phyloP scores from a whole-genome alignment of 1,284 basidiomycete species.

The Sphagnurus paluster region DNA sequence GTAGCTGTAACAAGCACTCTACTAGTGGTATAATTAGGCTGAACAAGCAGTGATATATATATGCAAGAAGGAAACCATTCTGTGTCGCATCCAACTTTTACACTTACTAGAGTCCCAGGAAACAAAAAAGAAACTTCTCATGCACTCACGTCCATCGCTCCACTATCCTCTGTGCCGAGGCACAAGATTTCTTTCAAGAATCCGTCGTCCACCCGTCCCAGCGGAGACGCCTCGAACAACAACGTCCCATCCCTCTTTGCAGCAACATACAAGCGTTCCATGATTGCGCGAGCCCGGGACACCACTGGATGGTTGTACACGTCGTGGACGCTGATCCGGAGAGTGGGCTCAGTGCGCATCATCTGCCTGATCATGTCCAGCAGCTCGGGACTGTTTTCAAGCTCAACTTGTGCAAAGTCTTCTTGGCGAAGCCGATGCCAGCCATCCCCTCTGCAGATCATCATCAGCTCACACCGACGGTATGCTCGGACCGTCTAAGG shows the following conservation, averaged over 20 bases:
- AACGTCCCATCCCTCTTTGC: slow-evolving; percentile 40
- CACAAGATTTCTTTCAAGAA: slow-evolving; percentile 68
- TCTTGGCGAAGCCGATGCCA: slow-evolving; percentile 95
- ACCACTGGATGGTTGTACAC: slow-evolving; percentile 71
- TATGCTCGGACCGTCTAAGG: slow-evolving; percentile 17
- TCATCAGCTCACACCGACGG: slow-evolving; percentile 25
- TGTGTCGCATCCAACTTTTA: slow-evolving; percentile 6
- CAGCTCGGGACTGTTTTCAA: slow-evolving; percentile 73
- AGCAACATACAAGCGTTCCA: slow-evolving; percentile 53
- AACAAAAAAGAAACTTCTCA: slow-evolving; percentile 17
- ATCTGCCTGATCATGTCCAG: slow-evolving; percentile 72
- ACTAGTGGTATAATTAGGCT: slow-evolving; percentile 16
- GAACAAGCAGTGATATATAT: slow-evolving; percentile 10
- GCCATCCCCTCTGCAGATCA: slow-evolving; percentile 68
- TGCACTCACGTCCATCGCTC: slow-evolving; percentile 42
- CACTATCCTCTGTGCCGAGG: slow-evolving; percentile 29
- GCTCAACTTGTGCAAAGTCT: slow-evolving; percentile 90
- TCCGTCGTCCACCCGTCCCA: slow-evolving; percentile 54
- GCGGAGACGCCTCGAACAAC: slow-evolving; percentile 64
- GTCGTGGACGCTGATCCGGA: slow-evolving; percentile 59
- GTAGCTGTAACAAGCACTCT: slow-evolving; percentile 8
- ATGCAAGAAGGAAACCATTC: slow-evolving; percentile 7
- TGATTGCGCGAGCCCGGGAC: slow-evolving; percentile 60
- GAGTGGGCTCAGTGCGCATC: slow-evolving; percentile 73
- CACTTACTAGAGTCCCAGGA: slow-evolving; percentile 14